A percentile compares a stretch with the other conserved stretches of the same genome.
phyloP scores from a whole-genome alignment of 2,329 filamentous ascomycete genomes.

The Furcasterigmium sp. region DNA sequence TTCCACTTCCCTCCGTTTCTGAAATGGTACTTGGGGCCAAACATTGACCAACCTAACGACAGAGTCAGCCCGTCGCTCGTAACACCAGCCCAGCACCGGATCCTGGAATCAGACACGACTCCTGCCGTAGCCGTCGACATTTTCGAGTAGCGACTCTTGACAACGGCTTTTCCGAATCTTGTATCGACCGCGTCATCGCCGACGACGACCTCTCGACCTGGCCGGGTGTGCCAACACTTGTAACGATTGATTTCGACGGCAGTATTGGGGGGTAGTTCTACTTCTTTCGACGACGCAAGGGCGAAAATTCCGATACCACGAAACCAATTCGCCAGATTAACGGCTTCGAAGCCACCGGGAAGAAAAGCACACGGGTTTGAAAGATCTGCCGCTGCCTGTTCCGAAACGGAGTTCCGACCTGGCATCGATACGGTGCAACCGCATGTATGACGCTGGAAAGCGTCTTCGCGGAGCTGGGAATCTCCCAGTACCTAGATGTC shows the following conservation, averaged over 20 bases:
- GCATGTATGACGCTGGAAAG: slow-evolving; percentile 51
- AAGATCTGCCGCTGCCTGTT: no score
- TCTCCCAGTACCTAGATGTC: slow-evolving; percentile 68
- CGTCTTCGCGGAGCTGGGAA: slow-evolving; percentile 69
- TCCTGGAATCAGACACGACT: no score
- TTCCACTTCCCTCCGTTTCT: slow-evolving; percentile 6
- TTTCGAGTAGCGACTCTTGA: background rate
- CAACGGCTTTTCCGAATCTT: background rate
- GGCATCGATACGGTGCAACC: slow-evolving; percentile 2
- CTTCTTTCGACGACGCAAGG: no score
- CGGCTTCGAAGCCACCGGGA: no score
- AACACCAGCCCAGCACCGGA: no score
- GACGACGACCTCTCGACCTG: background rate
- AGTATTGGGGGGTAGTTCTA: no score
- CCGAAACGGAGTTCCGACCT: no score
- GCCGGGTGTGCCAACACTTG: background rate
- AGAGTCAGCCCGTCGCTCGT: background rate
- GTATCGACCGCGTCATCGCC: background rate
- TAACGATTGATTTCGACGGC: no score
- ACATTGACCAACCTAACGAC: slow-evolving; percentile 4
- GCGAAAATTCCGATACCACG: no score
- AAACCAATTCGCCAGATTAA: no score
- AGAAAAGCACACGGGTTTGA: no score
- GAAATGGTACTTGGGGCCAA: background rate
- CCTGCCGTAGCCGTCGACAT: no score